A percentile compares a stretch with the other conserved stretches of the same genome.
These are phyloP conservation scores for Yarrowia keelungensis DNA, from an alignment of 805 yeast genomes.

Conservation along the genomic window DNA sequence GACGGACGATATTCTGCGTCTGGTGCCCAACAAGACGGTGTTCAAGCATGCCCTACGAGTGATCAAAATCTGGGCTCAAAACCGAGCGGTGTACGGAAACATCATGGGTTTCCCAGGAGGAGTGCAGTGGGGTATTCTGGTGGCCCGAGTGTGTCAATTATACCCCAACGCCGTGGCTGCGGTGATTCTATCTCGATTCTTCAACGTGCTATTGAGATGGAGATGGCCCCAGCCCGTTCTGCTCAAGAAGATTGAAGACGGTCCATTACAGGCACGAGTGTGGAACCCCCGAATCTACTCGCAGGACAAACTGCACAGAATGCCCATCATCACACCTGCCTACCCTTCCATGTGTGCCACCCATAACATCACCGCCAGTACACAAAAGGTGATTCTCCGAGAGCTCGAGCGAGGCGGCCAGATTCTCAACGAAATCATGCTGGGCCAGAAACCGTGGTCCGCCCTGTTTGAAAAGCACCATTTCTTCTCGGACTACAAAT, in stretches of 20 bases:
- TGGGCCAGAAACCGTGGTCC: constrained; percentile 72
- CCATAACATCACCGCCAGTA: constrained; percentile 89
- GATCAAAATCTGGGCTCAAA: constrained; percentile 95
- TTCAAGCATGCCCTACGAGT: constrained; percentile 93
- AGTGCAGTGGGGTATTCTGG: constrained; percentile 99
- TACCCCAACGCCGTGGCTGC: constrained; percentile 97
- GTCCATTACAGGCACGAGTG: constrained; percentile 92
- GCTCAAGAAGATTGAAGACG: constrained; percentile 92
- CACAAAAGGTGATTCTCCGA: constrained; percentile 78
- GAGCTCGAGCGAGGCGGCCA: constrained; percentile 81
- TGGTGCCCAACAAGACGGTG: constrained; percentile 92
- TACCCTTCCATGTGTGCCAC: constrained; percentile 99
- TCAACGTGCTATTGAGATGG: constrained; percentile 87
- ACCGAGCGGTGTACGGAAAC: constrained; percentile 92
- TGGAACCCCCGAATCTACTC: constrained; percentile 96
- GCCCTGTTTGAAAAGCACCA: constrained; percentile 79
- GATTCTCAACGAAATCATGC: constrained; percentile 69
- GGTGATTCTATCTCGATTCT: constrained; percentile 86
- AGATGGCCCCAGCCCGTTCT: constrained; percentile 98
- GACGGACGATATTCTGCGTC: constrained; percentile 86
- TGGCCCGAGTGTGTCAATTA: constrained; percentile 95
- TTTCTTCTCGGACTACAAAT: constrained; percentile 83
- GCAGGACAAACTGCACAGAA: constrained; percentile 85
- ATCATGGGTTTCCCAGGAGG: constrained; percentile 99
- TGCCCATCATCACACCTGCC: constrained; percentile 99